Evolutionary conservation across 2,329 filamentous ascomycete genomes (phyloP).

Genomic region (Dendryphion nanum): DNA sequence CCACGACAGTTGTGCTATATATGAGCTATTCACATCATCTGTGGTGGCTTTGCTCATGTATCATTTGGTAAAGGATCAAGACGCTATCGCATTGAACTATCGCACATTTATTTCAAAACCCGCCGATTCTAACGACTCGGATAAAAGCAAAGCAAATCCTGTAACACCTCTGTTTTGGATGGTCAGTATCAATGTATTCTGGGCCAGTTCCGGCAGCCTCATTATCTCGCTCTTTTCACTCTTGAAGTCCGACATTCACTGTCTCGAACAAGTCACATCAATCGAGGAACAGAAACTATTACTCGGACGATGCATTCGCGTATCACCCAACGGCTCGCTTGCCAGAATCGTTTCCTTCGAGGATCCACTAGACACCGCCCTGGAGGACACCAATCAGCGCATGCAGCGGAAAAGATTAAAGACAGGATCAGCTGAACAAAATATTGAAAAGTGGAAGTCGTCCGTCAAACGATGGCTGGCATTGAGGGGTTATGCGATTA

Average conservation of each 20-base stretch:
- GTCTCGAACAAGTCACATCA: slow-evolving; percentile 13
- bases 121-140: slow-evolving; percentile 7
- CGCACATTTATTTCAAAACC: slow-evolving; percentile 35
- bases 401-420: slow-evolving; percentile 25
- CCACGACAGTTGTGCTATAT: slow-evolving; percentile 32
- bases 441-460: slow-evolving; percentile 34
- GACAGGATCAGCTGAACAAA: slow-evolving; percentile 23
- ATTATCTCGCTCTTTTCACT: slow-evolving; percentile 30
- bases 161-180: slow-evolving; percentile 18
- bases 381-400: slow-evolving; percentile 18
- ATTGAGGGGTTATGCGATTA: slow-evolving; percentile 33
- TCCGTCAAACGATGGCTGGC: slow-evolving; percentile 32
- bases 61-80: slow-evolving; percentile 29
- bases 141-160: slow-evolving; percentile 6
- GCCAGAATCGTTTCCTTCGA: slow-evolving; percentile 31
- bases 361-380: slow-evolving; percentile 19
- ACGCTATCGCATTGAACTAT: slow-evolving; percentile 35
- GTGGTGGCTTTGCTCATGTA: slow-evolving; percentile 37
- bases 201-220: slow-evolving; percentile 35
- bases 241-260: slow-evolving; percentile 19
- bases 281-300: slow-evolving; percentile 18
- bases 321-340: slow-evolving; percentile 34
- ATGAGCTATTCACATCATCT: slow-evolving; percentile 39
- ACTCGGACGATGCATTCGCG: slow-evolving; percentile 28
- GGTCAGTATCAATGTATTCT: slow-evolving; percentile 30